These are phyloP conservation scores for Iris pallida DNA, from an alignment of 116 monocot genomes.

Conservation along the genomic window DNA sequence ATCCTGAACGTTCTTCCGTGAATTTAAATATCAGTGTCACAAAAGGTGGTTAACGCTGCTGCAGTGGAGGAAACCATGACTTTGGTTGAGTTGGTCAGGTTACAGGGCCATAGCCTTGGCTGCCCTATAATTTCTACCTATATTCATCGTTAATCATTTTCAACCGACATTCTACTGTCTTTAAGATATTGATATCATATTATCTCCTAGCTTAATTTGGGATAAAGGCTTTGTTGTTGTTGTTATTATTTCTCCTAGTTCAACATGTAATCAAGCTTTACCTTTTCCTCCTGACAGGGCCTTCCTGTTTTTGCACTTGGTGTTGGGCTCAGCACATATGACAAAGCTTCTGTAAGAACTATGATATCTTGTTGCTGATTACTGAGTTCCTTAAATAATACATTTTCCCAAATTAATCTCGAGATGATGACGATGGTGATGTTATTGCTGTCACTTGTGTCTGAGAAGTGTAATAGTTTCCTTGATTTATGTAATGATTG, in stretches of 20 bases:
- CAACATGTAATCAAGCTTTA: not conserved
- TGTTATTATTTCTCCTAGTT: not conserved
- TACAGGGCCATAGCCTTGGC: too few relatives aligned
- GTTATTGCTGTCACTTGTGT: too few relatives aligned
- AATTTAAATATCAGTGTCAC: too few relatives aligned
- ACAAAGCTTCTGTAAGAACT: slow-evolving; percentile 84
- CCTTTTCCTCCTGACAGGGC: slow-evolving; percentile 40
- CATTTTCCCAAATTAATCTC: not conserved
- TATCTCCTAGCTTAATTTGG: too few relatives aligned
- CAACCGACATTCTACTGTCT: not conserved
- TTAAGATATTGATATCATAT: not conserved
- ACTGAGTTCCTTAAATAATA: not conserved
- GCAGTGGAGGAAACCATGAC: too few relatives aligned
- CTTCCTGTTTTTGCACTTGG: slow-evolving; percentile 82
- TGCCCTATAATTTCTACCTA: too few relatives aligned
- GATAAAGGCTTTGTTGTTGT: too few relatives aligned
- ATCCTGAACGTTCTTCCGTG: too few relatives aligned
- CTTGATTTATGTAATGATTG: not conserved
- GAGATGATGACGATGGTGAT: too few relatives aligned
- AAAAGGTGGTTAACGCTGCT: too few relatives aligned
- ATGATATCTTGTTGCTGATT: slow-evolving; percentile 5
- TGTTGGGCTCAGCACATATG: slow-evolving; percentile 80
- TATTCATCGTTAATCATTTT: too few relatives aligned
- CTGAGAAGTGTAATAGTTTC: not conserved
- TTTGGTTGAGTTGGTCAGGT: too few relatives aligned